Evolutionary conservation across 345 rosid genomes (phyloP).

Genomic region (Excoecaria cochinchinensis): DNA sequence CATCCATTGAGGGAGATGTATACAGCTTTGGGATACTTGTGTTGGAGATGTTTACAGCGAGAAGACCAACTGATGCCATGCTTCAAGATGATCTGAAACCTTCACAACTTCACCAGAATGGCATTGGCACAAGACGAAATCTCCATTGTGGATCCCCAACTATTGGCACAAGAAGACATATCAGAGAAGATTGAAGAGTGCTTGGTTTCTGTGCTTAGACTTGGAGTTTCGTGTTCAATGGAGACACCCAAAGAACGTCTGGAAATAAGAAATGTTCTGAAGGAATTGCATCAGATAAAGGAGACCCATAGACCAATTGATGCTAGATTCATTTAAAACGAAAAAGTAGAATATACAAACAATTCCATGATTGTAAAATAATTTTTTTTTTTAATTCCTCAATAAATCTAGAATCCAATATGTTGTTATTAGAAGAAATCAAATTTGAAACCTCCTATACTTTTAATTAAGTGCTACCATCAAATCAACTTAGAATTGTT

Average conservation of each 20-base stretch:
- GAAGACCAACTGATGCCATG: constrained; percentile 16
- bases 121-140: not conserved
- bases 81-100: constrained; percentile 4
- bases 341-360: no score
- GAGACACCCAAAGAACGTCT: not conserved
- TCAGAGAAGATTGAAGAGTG: not conserved
- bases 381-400: no score
- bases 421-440: no score
- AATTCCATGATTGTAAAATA: no score
- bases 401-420: no score
- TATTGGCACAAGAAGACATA: not conserved
- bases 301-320: not conserved
- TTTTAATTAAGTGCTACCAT: no score
- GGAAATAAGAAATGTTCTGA: not conserved
- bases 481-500: no score
- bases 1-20: constrained; percentile 6
- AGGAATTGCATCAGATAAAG: not conserved
- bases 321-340: no score
- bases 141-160: constrained; percentile 7
- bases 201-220: constrained; percentile 9
- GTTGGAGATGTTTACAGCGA: constrained; percentile 18
- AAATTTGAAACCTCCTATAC: no score
- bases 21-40: constrained; percentile 19
- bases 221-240: constrained; percentile 18
- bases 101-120: constrained; percentile 5